Evolutionary conservation across 169 alveolate genomes (phyloP).

Genomic region (Eimeria tenella): DNA sequence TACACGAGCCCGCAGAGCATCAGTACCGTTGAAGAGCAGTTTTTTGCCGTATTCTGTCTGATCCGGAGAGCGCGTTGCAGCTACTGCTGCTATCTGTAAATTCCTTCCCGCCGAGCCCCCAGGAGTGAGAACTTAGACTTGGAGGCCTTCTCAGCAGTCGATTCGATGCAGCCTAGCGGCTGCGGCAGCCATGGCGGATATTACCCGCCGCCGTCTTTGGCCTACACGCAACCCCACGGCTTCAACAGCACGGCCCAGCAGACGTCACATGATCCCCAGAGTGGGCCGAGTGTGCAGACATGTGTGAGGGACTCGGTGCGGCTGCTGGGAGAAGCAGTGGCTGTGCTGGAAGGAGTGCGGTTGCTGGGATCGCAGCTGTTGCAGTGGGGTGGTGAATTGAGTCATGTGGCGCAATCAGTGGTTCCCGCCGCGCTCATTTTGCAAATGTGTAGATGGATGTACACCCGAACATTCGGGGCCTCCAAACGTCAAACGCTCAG

Average conservation of each 20-base stretch:
- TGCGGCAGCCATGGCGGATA: background rate
- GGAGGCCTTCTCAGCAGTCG: too few relatives aligned
- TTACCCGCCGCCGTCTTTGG: background rate
- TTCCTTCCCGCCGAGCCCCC: too few relatives aligned
- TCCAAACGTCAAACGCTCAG: background rate
- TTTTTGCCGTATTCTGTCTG: too few relatives aligned
- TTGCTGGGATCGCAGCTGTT: constrained; percentile 48
- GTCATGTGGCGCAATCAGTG: background rate
- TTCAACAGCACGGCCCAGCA: background rate
- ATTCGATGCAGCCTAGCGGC: background rate
- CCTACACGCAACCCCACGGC: background rate
- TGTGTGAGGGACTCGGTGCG: constrained; percentile 38
- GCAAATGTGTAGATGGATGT: constrained; percentile 1
- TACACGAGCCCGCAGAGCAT: too few relatives aligned
- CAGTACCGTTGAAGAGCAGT: too few relatives aligned
- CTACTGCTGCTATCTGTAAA: too few relatives aligned
- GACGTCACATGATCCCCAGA: background rate
- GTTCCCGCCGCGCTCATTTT: background rate
- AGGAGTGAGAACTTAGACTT: too few relatives aligned
- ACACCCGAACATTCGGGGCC: constrained; percentile 28
- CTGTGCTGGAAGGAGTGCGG: constrained; percentile 62
- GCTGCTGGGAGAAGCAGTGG: constrained; percentile 60
- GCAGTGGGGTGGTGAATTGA: constrained; percentile 67
- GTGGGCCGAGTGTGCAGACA: constrained; percentile 10
- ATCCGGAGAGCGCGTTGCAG: too few relatives aligned